phyloP scores from a whole-genome alignment of 805 yeast genomes.

The Cyberlindnera sargentensis region DNA sequence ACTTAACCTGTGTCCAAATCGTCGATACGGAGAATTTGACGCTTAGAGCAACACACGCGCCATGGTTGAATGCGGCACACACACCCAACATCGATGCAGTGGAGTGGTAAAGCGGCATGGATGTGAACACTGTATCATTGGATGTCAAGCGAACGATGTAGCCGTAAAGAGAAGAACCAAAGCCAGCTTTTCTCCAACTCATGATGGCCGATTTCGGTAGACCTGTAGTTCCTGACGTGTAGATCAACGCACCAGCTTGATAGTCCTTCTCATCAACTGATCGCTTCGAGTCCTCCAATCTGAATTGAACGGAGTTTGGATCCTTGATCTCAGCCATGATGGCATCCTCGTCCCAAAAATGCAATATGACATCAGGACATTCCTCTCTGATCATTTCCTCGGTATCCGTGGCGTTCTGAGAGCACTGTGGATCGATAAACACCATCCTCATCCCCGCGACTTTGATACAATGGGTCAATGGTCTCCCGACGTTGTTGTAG shows the following conservation, averaged over 20 bases:
- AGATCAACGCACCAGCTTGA: conserved; percentile 66
- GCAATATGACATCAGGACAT: conserved; percentile 35
- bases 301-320: conserved; percentile 37
- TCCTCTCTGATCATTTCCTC: conserved; percentile 33
- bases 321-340: conserved; percentile 34
- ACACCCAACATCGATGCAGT: conserved; percentile 87
- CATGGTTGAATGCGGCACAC: conserved; percentile 57
- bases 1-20: conserved; percentile 83
- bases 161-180: conserved; percentile 68
- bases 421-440: conserved; percentile 69
- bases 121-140: conserved; percentile 62
- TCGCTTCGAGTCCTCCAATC: conserved; percentile 53
- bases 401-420: conserved; percentile 42
- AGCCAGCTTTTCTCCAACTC: conserved; percentile 79
- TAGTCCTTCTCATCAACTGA: conserved; percentile 50
- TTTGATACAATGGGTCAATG: conserved; percentile 74
- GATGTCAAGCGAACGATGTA: conserved; percentile 53
- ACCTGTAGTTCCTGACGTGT: conserved; percentile 94
- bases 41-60: conserved; percentile 73
- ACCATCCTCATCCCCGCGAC: conserved; percentile 58
- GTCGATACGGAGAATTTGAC: conserved; percentile 76
- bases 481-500: conserved; percentile 65
- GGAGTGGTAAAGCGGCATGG: conserved; percentile 95
- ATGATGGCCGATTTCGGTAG: conserved; percentile 89
- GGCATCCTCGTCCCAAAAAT: conserved; percentile 46